A percentile compares a stretch with the other conserved stretches of the same genome.
Conservation (phyloP, 805 yeast genomes). For the Lipomyces chichibuensis region DNA sequence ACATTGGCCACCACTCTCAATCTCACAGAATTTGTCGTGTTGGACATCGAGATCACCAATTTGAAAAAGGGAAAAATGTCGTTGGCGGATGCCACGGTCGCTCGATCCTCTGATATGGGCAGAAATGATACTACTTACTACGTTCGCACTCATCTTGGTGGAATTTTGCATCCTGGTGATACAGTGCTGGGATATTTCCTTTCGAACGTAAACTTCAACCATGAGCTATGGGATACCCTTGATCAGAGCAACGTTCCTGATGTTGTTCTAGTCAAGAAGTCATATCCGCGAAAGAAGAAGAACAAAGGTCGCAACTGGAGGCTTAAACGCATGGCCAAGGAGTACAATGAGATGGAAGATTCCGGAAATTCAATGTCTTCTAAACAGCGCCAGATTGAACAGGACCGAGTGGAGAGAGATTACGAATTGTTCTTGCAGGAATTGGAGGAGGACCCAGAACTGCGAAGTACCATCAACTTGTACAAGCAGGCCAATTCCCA, state of each 20-base stretch:
- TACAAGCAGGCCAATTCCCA: constrained; percentile 63
- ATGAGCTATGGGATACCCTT: constrained; percentile 76
- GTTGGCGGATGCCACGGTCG: constrained; percentile 86
- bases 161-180: constrained; percentile 94
- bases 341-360: constrained; percentile 86
- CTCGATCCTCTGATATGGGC: constrained; percentile 88
- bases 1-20: constrained; percentile 67
- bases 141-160: constrained; percentile 91
- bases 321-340: constrained; percentile 96
- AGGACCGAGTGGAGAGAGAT: constrained; percentile 90
- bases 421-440: constrained; percentile 95
- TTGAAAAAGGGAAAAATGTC: constrained; percentile 73
- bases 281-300: constrained; percentile 75
- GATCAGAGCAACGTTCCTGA: constrained; percentile 73
- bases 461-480: constrained; percentile 85
- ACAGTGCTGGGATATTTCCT: constrained; percentile 89
- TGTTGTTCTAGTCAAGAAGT: constrained; percentile 85
- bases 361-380: constrained; percentile 46
- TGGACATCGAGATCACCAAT: constrained; percentile 94
- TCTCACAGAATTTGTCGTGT: constrained; percentile 80
- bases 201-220: constrained; percentile 83
- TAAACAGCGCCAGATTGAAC: constrained; percentile 64
- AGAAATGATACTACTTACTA: constrained; percentile 79
- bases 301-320: constrained; percentile 83
- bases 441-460: constrained; percentile 93